Conservation (phyloP, 345 rosid species). For the Eucalyptus erythrocorys region DNA sequence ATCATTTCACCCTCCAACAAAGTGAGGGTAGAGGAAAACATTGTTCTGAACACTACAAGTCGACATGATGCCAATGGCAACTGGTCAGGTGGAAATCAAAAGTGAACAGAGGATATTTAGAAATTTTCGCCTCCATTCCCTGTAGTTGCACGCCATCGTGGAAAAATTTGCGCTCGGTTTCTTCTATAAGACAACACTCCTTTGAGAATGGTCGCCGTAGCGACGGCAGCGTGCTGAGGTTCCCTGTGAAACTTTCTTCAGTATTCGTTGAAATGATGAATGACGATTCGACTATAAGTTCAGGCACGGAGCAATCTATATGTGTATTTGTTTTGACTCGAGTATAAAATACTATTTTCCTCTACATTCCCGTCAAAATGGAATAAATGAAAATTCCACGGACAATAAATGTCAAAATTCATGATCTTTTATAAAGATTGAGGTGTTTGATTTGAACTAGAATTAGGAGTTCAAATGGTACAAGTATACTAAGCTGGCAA, state of each 20-base stretch:
- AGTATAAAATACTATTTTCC: not conserved
- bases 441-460: not conserved
- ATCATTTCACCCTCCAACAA: not conserved
- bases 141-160: not conserved
- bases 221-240: not conserved
- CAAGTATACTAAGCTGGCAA: not conserved
- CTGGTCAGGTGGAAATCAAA: not conserved
- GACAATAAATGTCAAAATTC: not conserved
- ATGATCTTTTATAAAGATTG: not conserved
- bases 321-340: not conserved
- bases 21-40: not conserved
- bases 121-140: not conserved
- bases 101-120: not conserved
- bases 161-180: not conserved
- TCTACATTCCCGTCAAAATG: not conserved
- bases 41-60: not conserved
- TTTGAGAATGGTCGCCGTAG: not conserved
- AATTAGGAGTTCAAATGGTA: not conserved
- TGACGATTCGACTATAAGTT: not conserved
- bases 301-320: not conserved
- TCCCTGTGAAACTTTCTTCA: not conserved
- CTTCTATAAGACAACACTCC: not conserved
- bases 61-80: not conserved
- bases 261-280: too few relatives aligned
- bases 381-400: not conserved